A percentile compares a stretch with the other conserved stretches of the same genome.
Conservation (phyloP, 192 early-diverging fungal species). For the Coemansia sp. region DNA sequence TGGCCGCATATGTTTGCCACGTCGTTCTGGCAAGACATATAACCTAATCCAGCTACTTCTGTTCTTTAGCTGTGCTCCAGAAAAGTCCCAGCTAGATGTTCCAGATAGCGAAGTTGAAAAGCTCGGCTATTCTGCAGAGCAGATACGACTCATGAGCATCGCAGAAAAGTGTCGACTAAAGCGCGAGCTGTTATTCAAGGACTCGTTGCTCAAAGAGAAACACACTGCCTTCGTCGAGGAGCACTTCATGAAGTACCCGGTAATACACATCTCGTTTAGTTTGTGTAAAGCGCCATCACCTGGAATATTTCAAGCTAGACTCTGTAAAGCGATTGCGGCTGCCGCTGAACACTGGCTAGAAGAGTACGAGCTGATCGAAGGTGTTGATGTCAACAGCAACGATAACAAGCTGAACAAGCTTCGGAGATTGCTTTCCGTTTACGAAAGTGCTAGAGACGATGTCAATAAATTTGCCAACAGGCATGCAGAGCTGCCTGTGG, state of each 20-base stretch:
- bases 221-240: conserved; percentile 25
- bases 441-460: background rate
- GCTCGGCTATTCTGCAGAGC: background rate
- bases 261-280: conserved; percentile 31
- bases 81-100: conserved; percentile 10
- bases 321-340: conserved; percentile 4
- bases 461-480: background rate
- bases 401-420: background rate
- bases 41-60: conserved; percentile 41
- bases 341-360: background rate
- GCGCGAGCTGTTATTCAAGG: conserved; percentile 29
- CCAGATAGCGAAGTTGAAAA: conserved; percentile 13
- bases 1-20: conserved; percentile 39
- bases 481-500: background rate
- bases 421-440: background rate
- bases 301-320: conserved; percentile 11
- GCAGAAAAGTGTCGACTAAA: conserved; percentile 28
- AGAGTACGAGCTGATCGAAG: background rate
- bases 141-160: conserved; percentile 9
- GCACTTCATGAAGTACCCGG: conserved; percentile 49
- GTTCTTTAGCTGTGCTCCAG: conserved; percentile 32
- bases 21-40: conserved; percentile 48
- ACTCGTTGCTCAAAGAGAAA: conserved; percentile 24
- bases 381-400: background rate
- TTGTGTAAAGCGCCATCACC: conserved; percentile 13